Percentiles rank a stretch among this genome's conserved stretches.
These are phyloP conservation scores for Tulasnella sp. DNA, from an alignment of 768 basidiomycete species.

Conservation along the genomic window DNA sequence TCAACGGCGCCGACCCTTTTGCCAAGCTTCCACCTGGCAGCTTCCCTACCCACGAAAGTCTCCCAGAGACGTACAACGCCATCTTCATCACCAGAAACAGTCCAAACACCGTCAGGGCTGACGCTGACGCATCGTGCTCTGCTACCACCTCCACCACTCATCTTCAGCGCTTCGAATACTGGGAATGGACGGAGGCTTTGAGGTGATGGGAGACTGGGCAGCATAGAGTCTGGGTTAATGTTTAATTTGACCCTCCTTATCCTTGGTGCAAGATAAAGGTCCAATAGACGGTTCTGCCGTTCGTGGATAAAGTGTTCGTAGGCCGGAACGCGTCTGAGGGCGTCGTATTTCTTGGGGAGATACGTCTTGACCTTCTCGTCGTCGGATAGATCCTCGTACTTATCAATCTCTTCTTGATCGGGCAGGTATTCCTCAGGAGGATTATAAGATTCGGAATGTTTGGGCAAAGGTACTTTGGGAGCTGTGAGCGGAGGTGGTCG, in stretches of 20 bases:
- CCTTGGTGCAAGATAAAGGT: constrained; percentile 92
- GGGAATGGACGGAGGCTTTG: constrained; percentile 92
- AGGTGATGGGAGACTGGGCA: constrained; percentile 92
- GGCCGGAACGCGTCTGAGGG: constrained; percentile 84
- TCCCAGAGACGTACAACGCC: constrained; percentile 90
- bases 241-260: constrained; percentile 81
- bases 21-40: constrained; percentile 77
- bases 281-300: constrained; percentile 86
- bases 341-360: constrained; percentile 75
- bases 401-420: constrained; percentile 66
- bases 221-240: constrained; percentile 82
- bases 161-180: constrained; percentile 64
- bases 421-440: constrained; percentile 96
- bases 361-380: constrained; percentile 88
- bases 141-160: constrained; percentile 51
- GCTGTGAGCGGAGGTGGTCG: constrained; percentile 86
- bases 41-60: constrained; percentile 76
- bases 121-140: constrained; percentile 67
- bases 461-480: constrained; percentile 82
- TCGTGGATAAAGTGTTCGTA: constrained; percentile 90
- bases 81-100: constrained; percentile 81
- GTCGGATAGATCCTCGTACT: constrained; percentile 74
- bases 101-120: constrained; percentile 89
- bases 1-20: constrained; percentile 75
- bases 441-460: constrained; percentile 96